These are phyloP conservation scores for Epichloe typhina DNA, from an alignment of 2,329 filamentous ascomycete genomes.

Conservation along the genomic window DNA sequence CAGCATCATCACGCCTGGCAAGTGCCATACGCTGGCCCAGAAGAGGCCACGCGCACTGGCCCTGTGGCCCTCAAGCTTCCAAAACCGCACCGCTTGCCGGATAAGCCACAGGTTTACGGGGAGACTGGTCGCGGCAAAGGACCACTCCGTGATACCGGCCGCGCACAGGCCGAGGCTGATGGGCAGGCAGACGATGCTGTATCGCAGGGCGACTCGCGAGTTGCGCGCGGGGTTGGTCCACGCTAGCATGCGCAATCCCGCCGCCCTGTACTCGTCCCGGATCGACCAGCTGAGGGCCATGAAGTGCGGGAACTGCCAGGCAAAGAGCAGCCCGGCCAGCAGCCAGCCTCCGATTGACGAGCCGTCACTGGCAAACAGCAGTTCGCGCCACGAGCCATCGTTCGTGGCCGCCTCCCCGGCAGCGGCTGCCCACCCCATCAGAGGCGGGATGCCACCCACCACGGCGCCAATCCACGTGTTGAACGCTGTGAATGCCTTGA, in stretches of 20 bases:
- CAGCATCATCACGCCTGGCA: slow-evolving; percentile 79
- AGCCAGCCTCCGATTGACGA: slow-evolving; percentile 73
- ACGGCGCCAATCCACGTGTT: slow-evolving; percentile 95
- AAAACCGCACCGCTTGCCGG: slow-evolving; percentile 69
- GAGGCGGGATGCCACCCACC: slow-evolving; percentile 81
- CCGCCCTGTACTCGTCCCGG: slow-evolving; percentile 71
- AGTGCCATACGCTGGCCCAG: slow-evolving; percentile 96
- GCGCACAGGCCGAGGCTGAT: slow-evolving; percentile 72
- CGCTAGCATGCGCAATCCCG: slow-evolving; percentile 58
- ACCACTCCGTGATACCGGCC: slow-evolving; percentile 70
- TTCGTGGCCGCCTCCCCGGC: slow-evolving; percentile 74
- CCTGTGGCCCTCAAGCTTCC: slow-evolving; percentile 60
- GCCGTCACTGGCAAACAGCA: slow-evolving; percentile 53
- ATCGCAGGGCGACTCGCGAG: slow-evolving; percentile 73
- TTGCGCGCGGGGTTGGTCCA: slow-evolving; percentile 84
- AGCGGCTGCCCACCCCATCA: slow-evolving; percentile 97
- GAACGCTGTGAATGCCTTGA: slow-evolving; percentile 73
- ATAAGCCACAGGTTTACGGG: slow-evolving; percentile 79
- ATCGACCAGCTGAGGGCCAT: slow-evolving; percentile 87
- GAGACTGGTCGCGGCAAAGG: slow-evolving; percentile 67
- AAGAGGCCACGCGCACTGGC: slow-evolving; percentile 77
- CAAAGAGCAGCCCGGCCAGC: slow-evolving; percentile 69
- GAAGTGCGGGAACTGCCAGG: slow-evolving; percentile 98
- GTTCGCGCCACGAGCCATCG: slow-evolving; percentile 62
- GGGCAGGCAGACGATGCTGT: slow-evolving; percentile 74